Evolutionary conservation across 306 rosid species (phyloP).

Genomic region (Ceratonia siliqua): DNA sequence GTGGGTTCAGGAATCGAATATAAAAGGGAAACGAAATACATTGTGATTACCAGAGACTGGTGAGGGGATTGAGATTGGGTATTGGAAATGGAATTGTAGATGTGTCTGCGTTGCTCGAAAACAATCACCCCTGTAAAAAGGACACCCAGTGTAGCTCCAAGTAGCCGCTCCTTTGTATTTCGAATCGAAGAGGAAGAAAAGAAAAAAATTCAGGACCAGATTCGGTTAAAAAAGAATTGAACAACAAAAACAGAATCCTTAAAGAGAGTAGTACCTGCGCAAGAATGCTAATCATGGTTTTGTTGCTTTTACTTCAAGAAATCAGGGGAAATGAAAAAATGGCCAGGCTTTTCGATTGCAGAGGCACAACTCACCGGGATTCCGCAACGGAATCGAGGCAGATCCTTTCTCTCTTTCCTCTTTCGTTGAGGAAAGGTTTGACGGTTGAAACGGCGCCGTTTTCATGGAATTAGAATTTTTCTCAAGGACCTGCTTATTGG

Average conservation of each 20-base stretch:
- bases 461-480: too few relatives aligned
- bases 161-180: slow-evolving; percentile 57
- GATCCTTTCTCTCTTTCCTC: too few relatives aligned
- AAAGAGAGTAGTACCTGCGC: slow-evolving; percentile 52
- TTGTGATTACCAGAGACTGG: slow-evolving; percentile 46
- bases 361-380: background rate
- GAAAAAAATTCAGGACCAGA: background rate
- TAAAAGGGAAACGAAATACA: background rate
- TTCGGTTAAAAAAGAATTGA: too few relatives aligned
- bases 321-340: background rate
- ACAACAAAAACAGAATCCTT: background rate
- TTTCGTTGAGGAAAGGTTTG: too few relatives aligned
- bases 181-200: background rate
- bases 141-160: slow-evolving; percentile 72
- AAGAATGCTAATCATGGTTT: slow-evolving; percentile 74
- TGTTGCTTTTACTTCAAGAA: too few relatives aligned
- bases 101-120: slow-evolving; percentile 61
- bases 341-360: background rate
- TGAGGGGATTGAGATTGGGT: slow-evolving; percentile 34
- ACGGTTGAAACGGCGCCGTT: too few relatives aligned
- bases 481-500: too few relatives aligned
- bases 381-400: too few relatives aligned
- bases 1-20: too few relatives aligned
- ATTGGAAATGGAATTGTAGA: slow-evolving; percentile 61
- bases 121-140: slow-evolving; percentile 59